phyloP scores from a whole-genome alignment of 371 early-diverging fungal species.

The Mucor sp. region DNA sequence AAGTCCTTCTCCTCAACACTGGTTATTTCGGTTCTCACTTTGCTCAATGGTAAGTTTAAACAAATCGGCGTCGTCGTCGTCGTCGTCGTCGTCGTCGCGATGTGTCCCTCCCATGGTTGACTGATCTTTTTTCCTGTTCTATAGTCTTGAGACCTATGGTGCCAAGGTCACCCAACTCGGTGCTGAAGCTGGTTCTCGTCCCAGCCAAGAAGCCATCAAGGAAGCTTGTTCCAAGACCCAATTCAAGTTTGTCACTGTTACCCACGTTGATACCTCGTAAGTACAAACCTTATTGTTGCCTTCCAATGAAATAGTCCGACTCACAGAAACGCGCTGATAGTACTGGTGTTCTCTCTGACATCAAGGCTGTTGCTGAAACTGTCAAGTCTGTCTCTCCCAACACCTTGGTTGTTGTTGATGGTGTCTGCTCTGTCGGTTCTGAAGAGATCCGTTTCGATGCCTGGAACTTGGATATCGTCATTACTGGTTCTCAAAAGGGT shows the following conservation, averaged over 20 bases:
- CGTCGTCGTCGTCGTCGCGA: background rate
- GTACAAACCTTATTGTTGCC: background rate
- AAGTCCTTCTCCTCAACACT: slow-evolving; percentile 86
- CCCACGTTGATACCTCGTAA: slow-evolving; percentile 95
- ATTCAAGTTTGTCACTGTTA: slow-evolving; percentile 87
- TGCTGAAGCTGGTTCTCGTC: slow-evolving; percentile 65
- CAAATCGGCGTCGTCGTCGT: too few relatives aligned
- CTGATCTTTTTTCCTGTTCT: background rate
- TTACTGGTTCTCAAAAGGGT: slow-evolving; percentile 95
- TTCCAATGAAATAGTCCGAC: background rate
- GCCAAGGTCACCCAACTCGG: slow-evolving; percentile 79
- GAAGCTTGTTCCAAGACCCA: slow-evolving; percentile 52
- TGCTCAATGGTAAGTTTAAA: slow-evolving; percentile 74
- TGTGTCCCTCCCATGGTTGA: background rate
- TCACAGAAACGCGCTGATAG: slow-evolving; percentile 9
- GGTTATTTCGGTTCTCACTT: slow-evolving; percentile 96
- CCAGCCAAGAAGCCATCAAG: slow-evolving; percentile 62
- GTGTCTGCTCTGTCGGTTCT: slow-evolving; percentile 93
- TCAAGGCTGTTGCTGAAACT: slow-evolving; percentile 75
- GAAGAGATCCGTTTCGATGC: slow-evolving; percentile 91
- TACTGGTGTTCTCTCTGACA: slow-evolving; percentile 87
- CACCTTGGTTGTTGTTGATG: slow-evolving; percentile 91
- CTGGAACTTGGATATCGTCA: slow-evolving; percentile 87
- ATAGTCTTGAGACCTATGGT: slow-evolving; percentile 85
- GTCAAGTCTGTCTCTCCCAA: slow-evolving; percentile 79